phyloP scores from a whole-genome alignment of 1,284 basidiomycete species.

The Uromyces viciae-fabae region DNA sequence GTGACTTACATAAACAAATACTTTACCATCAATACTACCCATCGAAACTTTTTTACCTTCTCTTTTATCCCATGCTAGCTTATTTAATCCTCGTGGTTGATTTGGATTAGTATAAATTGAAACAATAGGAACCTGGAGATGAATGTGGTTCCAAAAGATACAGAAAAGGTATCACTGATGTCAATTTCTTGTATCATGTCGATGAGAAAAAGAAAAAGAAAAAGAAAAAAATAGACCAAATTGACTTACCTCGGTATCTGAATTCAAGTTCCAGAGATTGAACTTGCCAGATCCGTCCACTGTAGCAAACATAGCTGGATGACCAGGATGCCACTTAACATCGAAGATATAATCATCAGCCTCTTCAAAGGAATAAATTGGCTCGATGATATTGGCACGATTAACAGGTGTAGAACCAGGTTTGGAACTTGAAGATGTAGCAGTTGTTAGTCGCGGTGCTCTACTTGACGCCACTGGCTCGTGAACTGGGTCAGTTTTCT shows the following conservation, averaged over 20 bases:
- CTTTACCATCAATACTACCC: constrained; percentile 82
- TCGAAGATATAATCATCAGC: constrained; percentile 98
- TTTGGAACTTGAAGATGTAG: constrained; percentile 22
- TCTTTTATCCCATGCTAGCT: constrained; percentile 85
- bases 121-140: constrained; percentile 76
- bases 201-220: not conserved
- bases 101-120: constrained; percentile 64
- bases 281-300: constrained; percentile 93
- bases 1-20: constrained; percentile 73
- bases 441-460: constrained; percentile 9
- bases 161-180: not conserved
- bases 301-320: constrained; percentile 87
- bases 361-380: constrained; percentile 88
- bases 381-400: constrained; percentile 61
- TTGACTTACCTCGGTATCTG: constrained; percentile 77
- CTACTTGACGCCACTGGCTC: constrained; percentile 22
- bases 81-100: constrained; percentile 80
- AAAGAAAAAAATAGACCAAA: not conserved
- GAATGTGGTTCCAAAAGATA: constrained; percentile 17
- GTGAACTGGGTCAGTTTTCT: constrained; percentile 35
- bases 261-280: constrained; percentile 93
- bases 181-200: no score
- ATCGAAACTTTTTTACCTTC: constrained; percentile 77
- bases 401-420: constrained; percentile 29
- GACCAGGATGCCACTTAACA: constrained; percentile 91